phyloP scores from a whole-genome alignment of 192 early-diverging fungal genomes.

The Coemansia sp. region DNA sequence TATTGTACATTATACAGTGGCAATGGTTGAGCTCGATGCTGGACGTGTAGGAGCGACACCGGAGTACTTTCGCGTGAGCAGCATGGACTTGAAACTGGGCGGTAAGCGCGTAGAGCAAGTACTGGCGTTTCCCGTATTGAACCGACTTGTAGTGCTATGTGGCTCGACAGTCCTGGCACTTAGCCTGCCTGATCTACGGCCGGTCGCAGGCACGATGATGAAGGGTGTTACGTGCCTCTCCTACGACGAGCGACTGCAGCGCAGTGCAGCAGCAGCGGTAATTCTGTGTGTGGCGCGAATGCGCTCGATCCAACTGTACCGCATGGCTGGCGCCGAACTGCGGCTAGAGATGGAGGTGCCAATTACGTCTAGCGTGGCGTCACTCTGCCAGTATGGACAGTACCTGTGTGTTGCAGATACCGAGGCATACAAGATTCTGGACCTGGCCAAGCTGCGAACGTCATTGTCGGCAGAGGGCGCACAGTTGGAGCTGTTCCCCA shows the following conservation, averaged over 20 bases:
- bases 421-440: conserved; percentile 48
- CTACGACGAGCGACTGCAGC: conserved; percentile 39
- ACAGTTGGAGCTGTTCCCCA: conserved; percentile 40
- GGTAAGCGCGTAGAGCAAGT: conserved; percentile 45
- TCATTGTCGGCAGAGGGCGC: conserved; percentile 7
- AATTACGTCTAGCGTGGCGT: conserved; percentile 32
- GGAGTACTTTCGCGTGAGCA: conserved; percentile 16
- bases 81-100: conserved; percentile 27
- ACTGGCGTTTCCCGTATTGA: conserved; percentile 31
- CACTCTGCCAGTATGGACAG: conserved; percentile 46
- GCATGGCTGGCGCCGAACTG: conserved; percentile 20
- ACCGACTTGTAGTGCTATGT: conserved; percentile 39
- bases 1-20: conserved; percentile 36
- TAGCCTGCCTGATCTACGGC: conserved; percentile 29
- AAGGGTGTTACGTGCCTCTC: conserved; percentile 44
- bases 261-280: conserved; percentile 4
- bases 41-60: not conserved
- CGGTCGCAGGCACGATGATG: conserved; percentile 14
- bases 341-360: conserved; percentile 39
- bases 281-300: conserved; percentile 44
- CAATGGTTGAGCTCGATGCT: conserved; percentile 9
- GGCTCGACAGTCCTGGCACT: conserved; percentile 29
- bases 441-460: conserved; percentile 30
- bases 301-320: conserved; percentile 38
- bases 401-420: conserved; percentile 49